Conservation (phyloP, 2,329 filamentous ascomycete genomes). For the Colletotrichum lini region DNA sequence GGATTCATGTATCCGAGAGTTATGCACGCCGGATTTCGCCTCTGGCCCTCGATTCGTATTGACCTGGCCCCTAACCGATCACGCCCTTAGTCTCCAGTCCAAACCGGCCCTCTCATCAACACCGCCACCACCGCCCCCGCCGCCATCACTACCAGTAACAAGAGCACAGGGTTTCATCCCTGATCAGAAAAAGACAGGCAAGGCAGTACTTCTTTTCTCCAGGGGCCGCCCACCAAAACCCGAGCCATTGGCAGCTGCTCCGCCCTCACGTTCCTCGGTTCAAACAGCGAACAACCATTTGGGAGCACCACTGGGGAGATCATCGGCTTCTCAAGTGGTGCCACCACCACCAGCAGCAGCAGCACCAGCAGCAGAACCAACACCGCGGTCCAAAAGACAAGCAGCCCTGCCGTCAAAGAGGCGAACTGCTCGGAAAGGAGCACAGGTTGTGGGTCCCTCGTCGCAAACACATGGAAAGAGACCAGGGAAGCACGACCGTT, state of each 20-base stretch:
- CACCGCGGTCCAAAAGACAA: no score
- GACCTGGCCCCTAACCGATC: no score
- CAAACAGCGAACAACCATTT: no score
- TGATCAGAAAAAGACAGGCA: background rate
- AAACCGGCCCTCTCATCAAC: background rate
- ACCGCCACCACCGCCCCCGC: background rate
- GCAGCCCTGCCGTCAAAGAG: background rate
- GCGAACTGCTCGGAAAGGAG: background rate
- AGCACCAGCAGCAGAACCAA: no score
- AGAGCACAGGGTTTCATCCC: background rate
- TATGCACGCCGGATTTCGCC: no score
- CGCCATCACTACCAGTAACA: background rate
- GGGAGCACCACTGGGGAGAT: background rate
- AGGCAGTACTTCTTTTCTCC: background rate
- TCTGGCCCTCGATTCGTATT: no score
- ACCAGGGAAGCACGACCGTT: conserved; percentile 12
- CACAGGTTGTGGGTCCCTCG: background rate
- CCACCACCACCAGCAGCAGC: background rate
- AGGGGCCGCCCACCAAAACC: background rate
- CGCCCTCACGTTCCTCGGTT: background rate
- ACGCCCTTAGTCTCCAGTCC: no score
- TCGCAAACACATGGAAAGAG: background rate
- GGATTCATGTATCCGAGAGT: no score
- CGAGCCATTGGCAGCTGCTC: background rate
- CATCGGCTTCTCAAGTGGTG: background rate